phyloP scores from a whole-genome alignment of 2,329 filamentous ascomycete species.

The Penicillium corylophilum region DNA sequence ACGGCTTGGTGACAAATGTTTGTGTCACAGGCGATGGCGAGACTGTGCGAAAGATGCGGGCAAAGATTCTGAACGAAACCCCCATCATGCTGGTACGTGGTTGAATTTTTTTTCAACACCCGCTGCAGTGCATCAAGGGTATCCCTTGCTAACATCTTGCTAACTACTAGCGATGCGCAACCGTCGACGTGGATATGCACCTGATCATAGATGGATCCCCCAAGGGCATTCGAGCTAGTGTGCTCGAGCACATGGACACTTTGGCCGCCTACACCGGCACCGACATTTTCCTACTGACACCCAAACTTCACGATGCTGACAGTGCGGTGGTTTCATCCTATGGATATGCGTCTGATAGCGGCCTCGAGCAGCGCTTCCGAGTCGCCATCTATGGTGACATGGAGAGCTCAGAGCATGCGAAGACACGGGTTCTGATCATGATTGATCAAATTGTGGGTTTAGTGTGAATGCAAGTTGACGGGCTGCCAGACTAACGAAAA shows the following conservation, averaged over 20 bases:
- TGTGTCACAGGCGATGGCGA: conserved; percentile 87
- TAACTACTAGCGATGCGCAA: conserved; percentile 73
- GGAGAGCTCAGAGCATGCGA: conserved; percentile 93
- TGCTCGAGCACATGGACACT: conserved; percentile 81
- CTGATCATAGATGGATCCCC: conserved; percentile 75
- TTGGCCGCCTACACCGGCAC: conserved; percentile 87
- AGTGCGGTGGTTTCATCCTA: conserved; percentile 71
- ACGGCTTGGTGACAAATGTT: conserved; percentile 76
- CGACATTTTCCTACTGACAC: conserved; percentile 92
- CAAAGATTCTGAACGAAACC: conserved; percentile 85
- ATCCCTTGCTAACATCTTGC: conserved; percentile 21
- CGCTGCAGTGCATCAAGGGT: conserved; percentile 6
- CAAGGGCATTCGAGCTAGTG: conserved; percentile 68
- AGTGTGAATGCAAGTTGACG: conserved; percentile 7
- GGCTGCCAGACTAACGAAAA: neutral
- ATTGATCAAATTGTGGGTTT: conserved; percentile 81
- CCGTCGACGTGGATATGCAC: conserved; percentile 88
- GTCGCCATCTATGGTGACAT: conserved; percentile 94
- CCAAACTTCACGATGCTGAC: conserved; percentile 77
- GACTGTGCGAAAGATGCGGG: conserved; percentile 82
- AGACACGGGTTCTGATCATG: conserved; percentile 92
- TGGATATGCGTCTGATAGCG: conserved; percentile 74
- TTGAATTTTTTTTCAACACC: conserved; percentile 18
- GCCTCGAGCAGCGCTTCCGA: conserved; percentile 82
- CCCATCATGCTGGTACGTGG: conserved; percentile 82